Conservation (phyloP, 768 basidiomycete genomes). For the Xerocomellus intermedius region DNA sequence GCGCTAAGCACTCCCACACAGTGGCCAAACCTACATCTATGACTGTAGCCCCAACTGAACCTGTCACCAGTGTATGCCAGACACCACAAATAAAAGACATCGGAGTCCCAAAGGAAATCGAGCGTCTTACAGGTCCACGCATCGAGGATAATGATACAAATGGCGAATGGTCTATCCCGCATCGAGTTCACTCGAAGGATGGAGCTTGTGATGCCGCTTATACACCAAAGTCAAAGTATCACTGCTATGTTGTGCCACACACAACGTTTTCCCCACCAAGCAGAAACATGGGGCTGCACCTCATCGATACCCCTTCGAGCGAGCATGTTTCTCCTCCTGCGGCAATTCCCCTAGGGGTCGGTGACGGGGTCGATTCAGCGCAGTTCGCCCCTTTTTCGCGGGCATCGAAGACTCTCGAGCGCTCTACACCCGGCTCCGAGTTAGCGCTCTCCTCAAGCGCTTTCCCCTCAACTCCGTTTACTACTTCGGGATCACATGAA, state of each 20-base stretch:
- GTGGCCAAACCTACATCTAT: no score
- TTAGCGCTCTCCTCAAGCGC: not conserved
- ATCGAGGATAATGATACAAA: conserved; percentile 4
- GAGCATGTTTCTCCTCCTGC: not conserved
- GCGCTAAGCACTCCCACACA: not conserved
- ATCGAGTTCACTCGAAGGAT: not conserved
- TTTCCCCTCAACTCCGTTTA: conserved; percentile 4
- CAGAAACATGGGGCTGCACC: conserved; percentile 7
- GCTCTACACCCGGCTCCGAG: not conserved
- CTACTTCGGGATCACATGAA: not conserved
- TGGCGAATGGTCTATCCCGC: not conserved
- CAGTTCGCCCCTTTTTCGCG: conserved; percentile 2
- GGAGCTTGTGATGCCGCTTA: not conserved
- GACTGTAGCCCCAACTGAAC: not conserved
- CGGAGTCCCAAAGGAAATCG: not conserved
- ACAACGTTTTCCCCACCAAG: conserved; percentile 4
- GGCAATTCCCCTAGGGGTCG: not conserved
- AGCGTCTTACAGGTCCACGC: not conserved
- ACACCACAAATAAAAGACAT: no score
- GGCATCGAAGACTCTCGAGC: no score
- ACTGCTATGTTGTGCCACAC: conserved; percentile 1
- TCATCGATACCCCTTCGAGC: not conserved
- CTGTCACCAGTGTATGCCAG: no score
- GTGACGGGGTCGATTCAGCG: not conserved
- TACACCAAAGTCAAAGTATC: conserved; percentile 2